Base-by-base conservation (phyloP, 1,284 basidiomycete genomes). In the Tremellales sp. region DNA sequence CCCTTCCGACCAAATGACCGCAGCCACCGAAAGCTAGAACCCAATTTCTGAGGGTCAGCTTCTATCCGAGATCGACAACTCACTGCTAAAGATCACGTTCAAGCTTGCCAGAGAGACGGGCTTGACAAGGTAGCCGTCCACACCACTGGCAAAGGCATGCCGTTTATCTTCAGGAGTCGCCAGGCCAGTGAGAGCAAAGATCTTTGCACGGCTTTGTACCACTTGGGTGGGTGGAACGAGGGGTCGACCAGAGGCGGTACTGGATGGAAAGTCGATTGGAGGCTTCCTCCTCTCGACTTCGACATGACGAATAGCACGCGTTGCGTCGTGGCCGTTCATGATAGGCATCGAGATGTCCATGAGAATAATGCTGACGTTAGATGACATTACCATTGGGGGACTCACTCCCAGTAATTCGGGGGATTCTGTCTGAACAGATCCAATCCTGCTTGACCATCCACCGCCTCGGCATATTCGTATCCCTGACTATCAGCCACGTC, bases 51-150 rank as follows among this genome's bases (percentile, higher is more conserved):
- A 27, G 29, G 13, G 27, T 45, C 38, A 48, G 41, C 43, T 21
- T 27, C 21, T 12, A 19, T 26, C 14, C 19, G 21, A 22, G 13
- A 3, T 27, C 32, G 41, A n/a, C 19, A 5, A 55, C 66, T 55
- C 48, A 70, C 70, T 86, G 53, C 81, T 80, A 71, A 93, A 90
- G 77, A 90, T 86, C 47, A 83, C 79, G 54, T 90, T 85, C 24
- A 92, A 72, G n/a, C 84, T 89, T 63, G 86, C 87, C 74, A 94
- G 86, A 12, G 86, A 87, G 19, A 94, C 89, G 13, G 90, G 90
- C 70, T 94, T 94, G 49, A 93, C 87, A 26, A 93, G 78, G 61
- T 93, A 97, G 69, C 92, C 92, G 62, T 97, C 90, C 37, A 95
- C 91, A 3, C 93, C 92, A 43, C 86, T 87, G 44, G 87, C 84